These are phyloP conservation scores for Barnettozyma vustinii DNA, from an alignment of 805 yeast genomes.

Conservation along the genomic window DNA sequence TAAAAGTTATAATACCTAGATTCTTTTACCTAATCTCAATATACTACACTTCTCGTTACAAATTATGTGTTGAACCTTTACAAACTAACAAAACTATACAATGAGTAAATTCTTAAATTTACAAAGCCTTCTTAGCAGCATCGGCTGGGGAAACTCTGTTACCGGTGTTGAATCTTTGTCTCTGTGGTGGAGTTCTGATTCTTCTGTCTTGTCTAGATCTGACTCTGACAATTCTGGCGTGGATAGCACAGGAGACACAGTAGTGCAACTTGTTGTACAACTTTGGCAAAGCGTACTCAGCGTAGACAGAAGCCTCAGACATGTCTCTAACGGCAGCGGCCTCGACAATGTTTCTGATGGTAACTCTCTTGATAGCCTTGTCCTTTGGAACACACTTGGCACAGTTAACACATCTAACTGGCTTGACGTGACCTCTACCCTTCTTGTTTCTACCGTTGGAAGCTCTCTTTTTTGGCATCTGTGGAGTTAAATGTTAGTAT, in stretches of 20 bases:
- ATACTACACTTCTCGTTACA: not conserved
- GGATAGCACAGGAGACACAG: constrained; percentile 99
- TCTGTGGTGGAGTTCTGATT: constrained; percentile 97
- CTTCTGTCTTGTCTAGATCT: constrained; percentile 99
- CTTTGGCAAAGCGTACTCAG: constrained; percentile 99
- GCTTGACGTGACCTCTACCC: constrained; percentile 99
- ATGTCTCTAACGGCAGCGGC: constrained; percentile 99
- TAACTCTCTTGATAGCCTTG: constrained; percentile 99
- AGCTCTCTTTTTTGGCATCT: constrained; percentile 99
- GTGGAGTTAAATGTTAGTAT: constrained; percentile 18
- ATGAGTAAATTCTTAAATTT: constrained; percentile 23
- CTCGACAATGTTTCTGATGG: constrained; percentile 99
- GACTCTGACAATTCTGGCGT: constrained; percentile 99
- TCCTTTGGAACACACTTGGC: constrained; percentile 99
- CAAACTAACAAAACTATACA: constrained; percentile 3
- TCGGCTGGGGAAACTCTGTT: constrained; percentile 95
- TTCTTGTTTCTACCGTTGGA: constrained; percentile 99
- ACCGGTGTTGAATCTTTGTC: constrained; percentile 97
- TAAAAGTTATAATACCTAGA: not conserved
- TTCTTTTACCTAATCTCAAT: not conserved
- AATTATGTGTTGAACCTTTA: not conserved
- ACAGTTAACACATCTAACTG: constrained; percentile 99
- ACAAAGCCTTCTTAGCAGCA: constrained; percentile 91
- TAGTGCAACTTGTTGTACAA: constrained; percentile 99
- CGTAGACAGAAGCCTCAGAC: constrained; percentile 98